These are phyloP conservation scores for Calonectria multiphialidica DNA, from an alignment of 2,329 filamentous ascomycete species.

Conservation along the genomic window DNA sequence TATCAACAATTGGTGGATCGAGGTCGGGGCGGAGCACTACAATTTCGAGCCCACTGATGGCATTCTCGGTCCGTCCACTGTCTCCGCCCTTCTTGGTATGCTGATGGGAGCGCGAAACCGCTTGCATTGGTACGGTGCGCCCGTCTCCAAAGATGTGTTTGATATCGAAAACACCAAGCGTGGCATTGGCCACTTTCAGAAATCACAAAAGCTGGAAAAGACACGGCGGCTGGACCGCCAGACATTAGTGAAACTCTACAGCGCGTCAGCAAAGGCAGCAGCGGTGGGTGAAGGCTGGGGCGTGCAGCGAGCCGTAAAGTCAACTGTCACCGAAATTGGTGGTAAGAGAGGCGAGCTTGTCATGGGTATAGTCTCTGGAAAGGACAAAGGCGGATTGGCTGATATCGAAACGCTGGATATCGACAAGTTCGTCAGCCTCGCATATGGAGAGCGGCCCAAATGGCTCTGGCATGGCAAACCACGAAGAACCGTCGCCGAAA, in stretches of 20 bases:
- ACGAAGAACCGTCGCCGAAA: slow-evolving; percentile 69
- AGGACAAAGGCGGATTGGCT: slow-evolving; percentile 89
- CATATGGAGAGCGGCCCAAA: slow-evolving; percentile 85
- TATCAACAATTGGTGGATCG: slow-evolving; percentile 95
- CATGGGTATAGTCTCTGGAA: slow-evolving; percentile 90
- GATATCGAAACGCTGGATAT: slow-evolving; percentile 94
- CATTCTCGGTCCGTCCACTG: slow-evolving; percentile 90
- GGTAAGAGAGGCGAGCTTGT: slow-evolving; percentile 95
- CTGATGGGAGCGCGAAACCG: slow-evolving; percentile 92
- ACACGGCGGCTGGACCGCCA: slow-evolving; percentile 85
- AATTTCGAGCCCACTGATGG: slow-evolving; percentile 94
- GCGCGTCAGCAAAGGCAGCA: slow-evolving; percentile 88
- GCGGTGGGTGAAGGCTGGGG: slow-evolving; percentile 91
- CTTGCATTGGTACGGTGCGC: slow-evolving; percentile 84
- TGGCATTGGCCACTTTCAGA: slow-evolving; percentile 90
- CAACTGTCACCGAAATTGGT: slow-evolving; percentile 91
- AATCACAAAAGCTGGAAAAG: slow-evolving; percentile 83
- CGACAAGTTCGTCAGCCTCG: slow-evolving; percentile 82
- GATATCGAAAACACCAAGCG: slow-evolving; percentile 86
- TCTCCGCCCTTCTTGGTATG: slow-evolving; percentile 87
- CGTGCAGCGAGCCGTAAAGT: slow-evolving; percentile 94
- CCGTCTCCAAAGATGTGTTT: slow-evolving; percentile 91
- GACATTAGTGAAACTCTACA: slow-evolving; percentile 85
- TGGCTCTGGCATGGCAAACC: slow-evolving; percentile 97
- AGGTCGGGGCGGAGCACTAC: slow-evolving; percentile 92